Conservation (phyloP, 306 rosid genomes). For the Elaeagnus macrophylla region DNA sequence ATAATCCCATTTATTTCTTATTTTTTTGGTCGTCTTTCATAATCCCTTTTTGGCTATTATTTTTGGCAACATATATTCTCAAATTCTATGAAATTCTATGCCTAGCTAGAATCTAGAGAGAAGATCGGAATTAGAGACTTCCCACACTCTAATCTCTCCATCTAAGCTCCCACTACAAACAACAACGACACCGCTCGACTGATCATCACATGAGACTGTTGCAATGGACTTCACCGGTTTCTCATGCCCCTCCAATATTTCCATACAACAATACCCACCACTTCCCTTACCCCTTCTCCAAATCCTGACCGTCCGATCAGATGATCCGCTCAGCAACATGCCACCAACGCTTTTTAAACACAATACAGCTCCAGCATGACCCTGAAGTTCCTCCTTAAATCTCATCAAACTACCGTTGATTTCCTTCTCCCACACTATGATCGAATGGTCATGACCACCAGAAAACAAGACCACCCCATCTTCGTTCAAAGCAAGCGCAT, state of each 20-base stretch:
- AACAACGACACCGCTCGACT: constrained; percentile 20
- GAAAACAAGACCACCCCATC: constrained; percentile 10
- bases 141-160: constrained; percentile 49
- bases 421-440: constrained; percentile 24
- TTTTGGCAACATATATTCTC: no score
- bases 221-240: constrained; percentile 56
- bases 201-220: neutral
- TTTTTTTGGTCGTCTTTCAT: no score
- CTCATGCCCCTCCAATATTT: constrained; percentile 44
- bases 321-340: constrained; percentile 46
- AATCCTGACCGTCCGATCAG: constrained; percentile 55
- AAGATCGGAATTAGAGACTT: neutral
- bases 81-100: no score
- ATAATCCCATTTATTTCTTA: no score
- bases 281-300: constrained; percentile 27
- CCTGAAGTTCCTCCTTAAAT: constrained; percentile 27
- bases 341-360: constrained; percentile 31
- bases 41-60: no score
- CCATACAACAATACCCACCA: constrained; percentile 21
- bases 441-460: constrained; percentile 18
- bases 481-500: constrained; percentile 13
- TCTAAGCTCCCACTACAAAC: constrained; percentile 50
- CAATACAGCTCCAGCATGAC: constrained; percentile 44
- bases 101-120: no score
- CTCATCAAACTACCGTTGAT: constrained; percentile 8